Base-by-base conservation (phyloP, 768 basidiomycete species). In the Megacollybia marginata region DNA sequence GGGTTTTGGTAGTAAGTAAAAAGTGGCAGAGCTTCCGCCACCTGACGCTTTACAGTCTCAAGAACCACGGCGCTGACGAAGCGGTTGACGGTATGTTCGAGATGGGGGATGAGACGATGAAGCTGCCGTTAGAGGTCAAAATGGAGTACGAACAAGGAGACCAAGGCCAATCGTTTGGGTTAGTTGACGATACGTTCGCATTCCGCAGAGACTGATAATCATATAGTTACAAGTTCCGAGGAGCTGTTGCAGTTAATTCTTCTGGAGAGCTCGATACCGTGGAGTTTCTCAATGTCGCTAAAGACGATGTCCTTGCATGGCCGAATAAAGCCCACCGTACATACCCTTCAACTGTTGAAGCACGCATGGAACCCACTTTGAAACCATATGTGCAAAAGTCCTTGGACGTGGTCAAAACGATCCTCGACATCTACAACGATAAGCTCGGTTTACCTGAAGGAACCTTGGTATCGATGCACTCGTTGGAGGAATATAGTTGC, bases 1-100 rank as follows among this genome's bases (percentile, higher is more conserved):
- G 74, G 76, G 6, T 78, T 76, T 56, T 78, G 74, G 70, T 76
- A 75, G 70, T 73, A 53, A 55, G 72, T 40, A 13, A 33, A 28
- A 32, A 9, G 15, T 44, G 33, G 12, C n/a, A 8, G 16, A 47
- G 33, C 20, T 15, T n/a, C n/a, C 13, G 33, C 28, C n/a, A 36
- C 38, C 46, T 12, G 40, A 42, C 11, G 20, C 33, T 10, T 13
- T 5, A 9, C 42, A 73, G 73, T 52, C 51, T 75, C 33, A 69
- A 69, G 55, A 71, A 75, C 54, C 70, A 75, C 49, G 72, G 70
- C 7, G 62, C 63, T 8, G 71, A 76, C 33, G 52, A 62, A 11
- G 59, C 67, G 48, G 65, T 66, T 34, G 58, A 68, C 34, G 57
- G 54, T 0, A 71, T 76, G 68, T 75, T 75, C 48, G 69, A 69